phyloP scores from a whole-genome alignment of 2,329 filamentous ascomycete genomes.

The Pseudogymnoascus sp. region DNA sequence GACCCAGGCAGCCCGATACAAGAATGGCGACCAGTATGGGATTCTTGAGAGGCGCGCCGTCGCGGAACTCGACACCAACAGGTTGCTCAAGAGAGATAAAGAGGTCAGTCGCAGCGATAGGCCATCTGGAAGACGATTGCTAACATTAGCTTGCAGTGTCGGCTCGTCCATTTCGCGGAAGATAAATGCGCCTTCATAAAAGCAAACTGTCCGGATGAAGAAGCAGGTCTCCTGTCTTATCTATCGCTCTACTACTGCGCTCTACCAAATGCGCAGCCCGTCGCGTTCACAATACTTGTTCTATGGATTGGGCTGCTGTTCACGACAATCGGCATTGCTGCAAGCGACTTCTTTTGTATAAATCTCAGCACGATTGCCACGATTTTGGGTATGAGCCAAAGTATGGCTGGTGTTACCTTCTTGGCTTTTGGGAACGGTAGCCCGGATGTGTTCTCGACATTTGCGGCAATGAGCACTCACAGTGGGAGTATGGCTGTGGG shows the following conservation, averaged over 20 bases:
- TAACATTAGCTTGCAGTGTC: conserved; percentile 48
- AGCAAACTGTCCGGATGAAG: conserved; percentile 76
- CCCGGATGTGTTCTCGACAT: conserved; percentile 96
- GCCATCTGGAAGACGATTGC: neutral
- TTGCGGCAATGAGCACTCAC: conserved; percentile 94
- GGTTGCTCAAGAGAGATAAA: conserved; percentile 26
- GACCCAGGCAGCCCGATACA: conserved; percentile 26
- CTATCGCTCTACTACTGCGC: conserved; percentile 85
- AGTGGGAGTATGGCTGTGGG: conserved; percentile 95
- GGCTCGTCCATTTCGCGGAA: conserved; percentile 64
- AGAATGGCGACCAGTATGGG: conserved; percentile 24
- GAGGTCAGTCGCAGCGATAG: conserved; percentile 22
- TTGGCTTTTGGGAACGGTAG: conserved; percentile 96
- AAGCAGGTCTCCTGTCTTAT: conserved; percentile 84
- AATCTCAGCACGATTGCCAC: conserved; percentile 89
- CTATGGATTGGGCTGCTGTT: conserved; percentile 86
- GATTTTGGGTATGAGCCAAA: conserved; percentile 89
- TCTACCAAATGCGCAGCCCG: conserved; percentile 57
- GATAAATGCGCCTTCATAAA: conserved; percentile 86
- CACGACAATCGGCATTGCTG: conserved; percentile 93
- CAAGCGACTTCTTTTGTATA: conserved; percentile 96
- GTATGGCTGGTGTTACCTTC: conserved; percentile 91
- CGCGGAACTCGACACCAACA: conserved; percentile 19
- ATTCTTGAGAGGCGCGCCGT: conserved; percentile 23
- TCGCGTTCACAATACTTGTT: conserved; percentile 73